A percentile compares a stretch with the other conserved stretches of the same genome.
These are phyloP conservation scores for Chlamydomonas sp. DNA, from an alignment of 139 green algal species.

Conservation along the genomic window DNA sequence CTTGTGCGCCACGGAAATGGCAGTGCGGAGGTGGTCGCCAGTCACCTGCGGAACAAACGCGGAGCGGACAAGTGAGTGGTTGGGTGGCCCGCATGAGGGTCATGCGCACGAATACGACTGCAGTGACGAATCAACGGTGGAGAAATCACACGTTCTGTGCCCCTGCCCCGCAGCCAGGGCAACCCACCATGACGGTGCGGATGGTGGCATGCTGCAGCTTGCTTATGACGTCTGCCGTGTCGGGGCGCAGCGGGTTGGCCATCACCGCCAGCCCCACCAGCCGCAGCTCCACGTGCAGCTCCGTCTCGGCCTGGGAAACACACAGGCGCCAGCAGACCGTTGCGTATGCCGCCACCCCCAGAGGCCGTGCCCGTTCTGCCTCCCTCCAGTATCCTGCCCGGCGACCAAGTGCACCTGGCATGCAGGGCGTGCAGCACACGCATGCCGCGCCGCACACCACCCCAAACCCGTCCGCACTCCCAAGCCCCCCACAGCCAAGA, in stretches of 20 bases:
- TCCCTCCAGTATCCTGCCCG: no score
- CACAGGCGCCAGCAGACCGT: neutral
- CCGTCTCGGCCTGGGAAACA: slow-evolving; percentile 48
- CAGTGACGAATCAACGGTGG: neutral
- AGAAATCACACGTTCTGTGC: no score
- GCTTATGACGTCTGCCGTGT: slow-evolving; percentile 46
- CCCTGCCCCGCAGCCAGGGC: no score
- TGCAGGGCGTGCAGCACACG: no score
- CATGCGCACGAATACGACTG: no score
- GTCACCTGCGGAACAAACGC: slow-evolving; percentile 26
- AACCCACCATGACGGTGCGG: slow-evolving; percentile 49
- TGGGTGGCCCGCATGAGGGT: slow-evolving; percentile 12
- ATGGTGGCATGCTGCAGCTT: slow-evolving; percentile 58
- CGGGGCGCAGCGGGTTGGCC: slow-evolving; percentile 58
- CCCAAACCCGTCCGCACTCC: no score
- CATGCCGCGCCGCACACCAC: no score
- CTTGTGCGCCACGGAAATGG: slow-evolving; percentile 58
- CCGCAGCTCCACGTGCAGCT: slow-evolving; percentile 36
- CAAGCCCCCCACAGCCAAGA: no score
- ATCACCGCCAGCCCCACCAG: slow-evolving; percentile 66
- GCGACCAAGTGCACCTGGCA: no score
- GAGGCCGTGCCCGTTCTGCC: neutral
- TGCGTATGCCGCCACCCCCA: neutral
- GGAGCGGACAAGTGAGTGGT: neutral
- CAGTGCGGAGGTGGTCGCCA: slow-evolving; percentile 65